A percentile compares a stretch with the other conserved stretches of the same genome.
These are phyloP conservation scores for Hysterangium stoloniferum DNA, from an alignment of 768 basidiomycete species.

Conservation along the genomic window DNA sequence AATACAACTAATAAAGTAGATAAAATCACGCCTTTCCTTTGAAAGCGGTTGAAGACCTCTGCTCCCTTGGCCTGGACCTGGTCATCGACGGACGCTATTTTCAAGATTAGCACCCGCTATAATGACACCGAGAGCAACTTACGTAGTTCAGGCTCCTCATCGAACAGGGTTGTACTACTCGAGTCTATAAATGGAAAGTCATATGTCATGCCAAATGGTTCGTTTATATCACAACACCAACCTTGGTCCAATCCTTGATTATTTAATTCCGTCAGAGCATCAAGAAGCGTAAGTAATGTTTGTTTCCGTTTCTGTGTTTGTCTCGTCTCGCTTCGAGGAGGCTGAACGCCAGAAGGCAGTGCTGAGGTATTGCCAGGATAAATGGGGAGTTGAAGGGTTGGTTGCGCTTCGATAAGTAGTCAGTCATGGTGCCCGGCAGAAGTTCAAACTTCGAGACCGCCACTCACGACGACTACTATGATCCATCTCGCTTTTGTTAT, in stretches of 20 bases:
- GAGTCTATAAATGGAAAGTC: not conserved
- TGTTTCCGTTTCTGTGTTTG: constrained; percentile 30
- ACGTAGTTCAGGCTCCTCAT: constrained; percentile 63
- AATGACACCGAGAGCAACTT: constrained; percentile 27
- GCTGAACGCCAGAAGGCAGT: not conserved
- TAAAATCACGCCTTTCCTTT: constrained; percentile 34
- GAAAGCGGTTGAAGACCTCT: constrained; percentile 54
- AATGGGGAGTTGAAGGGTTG: not conserved
- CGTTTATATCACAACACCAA: constrained; percentile 24
- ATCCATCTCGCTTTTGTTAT: not conserved
- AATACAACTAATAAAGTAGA: constrained; percentile 7
- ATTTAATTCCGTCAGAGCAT: constrained; percentile 37
- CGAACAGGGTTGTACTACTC: constrained; percentile 34
- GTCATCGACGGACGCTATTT: constrained; percentile 56
- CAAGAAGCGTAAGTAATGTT: constrained; percentile 39
- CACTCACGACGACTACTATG: constrained; percentile 2
- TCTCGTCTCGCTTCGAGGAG: not conserved
- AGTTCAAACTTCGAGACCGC: too few relatives aligned
- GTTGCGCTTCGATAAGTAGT: not conserved
- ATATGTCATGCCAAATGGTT: not conserved
- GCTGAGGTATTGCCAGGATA: constrained; percentile 2
- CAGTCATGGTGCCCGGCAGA: not conserved
- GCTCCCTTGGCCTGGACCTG: constrained; percentile 62
- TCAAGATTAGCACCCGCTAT: not conserved
- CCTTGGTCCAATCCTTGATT: constrained; percentile 28